Evolutionary conservation across 2,329 filamentous ascomycete genomes (phyloP).

Genomic region (Calonectria fujianensis): DNA sequence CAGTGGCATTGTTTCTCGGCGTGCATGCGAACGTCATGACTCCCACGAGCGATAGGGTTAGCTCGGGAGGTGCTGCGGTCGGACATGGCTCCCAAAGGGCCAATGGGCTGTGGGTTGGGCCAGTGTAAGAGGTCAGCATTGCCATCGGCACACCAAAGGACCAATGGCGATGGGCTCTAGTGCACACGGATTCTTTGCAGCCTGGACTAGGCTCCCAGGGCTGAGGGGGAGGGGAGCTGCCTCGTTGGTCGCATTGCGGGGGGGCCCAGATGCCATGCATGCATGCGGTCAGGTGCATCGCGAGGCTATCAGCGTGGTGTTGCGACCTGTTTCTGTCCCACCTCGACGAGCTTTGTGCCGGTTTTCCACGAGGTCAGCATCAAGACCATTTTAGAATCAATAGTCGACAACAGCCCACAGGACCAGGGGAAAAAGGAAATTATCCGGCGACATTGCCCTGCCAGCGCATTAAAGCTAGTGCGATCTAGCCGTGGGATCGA

Average conservation of each 20-base stretch:
- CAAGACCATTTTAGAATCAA: slow-evolving; percentile 5
- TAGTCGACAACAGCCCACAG: slow-evolving; percentile 19
- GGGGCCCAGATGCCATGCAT: slow-evolving; percentile 24
- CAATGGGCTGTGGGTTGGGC: slow-evolving; percentile 15
- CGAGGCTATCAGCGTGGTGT: slow-evolving; percentile 28
- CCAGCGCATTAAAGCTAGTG: slow-evolving; percentile 23
- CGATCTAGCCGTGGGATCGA: slow-evolving; percentile 27
- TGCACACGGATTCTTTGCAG: slow-evolving; percentile 48
- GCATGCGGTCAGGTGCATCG: slow-evolving; percentile 32
- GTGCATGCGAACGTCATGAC: slow-evolving; percentile 39
- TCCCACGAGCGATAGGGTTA: slow-evolving; percentile 35
- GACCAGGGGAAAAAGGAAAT: not conserved
- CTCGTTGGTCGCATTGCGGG: slow-evolving; percentile 41
- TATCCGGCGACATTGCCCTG: slow-evolving; percentile 25
- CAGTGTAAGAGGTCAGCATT: slow-evolving; percentile 46
- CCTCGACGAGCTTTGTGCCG: slow-evolving; percentile 3
- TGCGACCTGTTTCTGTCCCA: slow-evolving; percentile 15
- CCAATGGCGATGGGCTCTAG: slow-evolving; percentile 42
- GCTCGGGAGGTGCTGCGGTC: slow-evolving; percentile 26
- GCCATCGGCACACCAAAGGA: slow-evolving; percentile 25
- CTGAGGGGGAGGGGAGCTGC: slow-evolving; percentile 45
- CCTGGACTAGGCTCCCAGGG: slow-evolving; percentile 48
- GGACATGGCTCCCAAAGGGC: slow-evolving; percentile 19
- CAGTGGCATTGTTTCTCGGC: slow-evolving; percentile 9
- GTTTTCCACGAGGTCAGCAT: slow-evolving; percentile 14